Percentiles rank a stretch among this genome's conserved stretches.
Conservation (phyloP, 257 asterid genomes). For the Plantago elongata region DNA sequence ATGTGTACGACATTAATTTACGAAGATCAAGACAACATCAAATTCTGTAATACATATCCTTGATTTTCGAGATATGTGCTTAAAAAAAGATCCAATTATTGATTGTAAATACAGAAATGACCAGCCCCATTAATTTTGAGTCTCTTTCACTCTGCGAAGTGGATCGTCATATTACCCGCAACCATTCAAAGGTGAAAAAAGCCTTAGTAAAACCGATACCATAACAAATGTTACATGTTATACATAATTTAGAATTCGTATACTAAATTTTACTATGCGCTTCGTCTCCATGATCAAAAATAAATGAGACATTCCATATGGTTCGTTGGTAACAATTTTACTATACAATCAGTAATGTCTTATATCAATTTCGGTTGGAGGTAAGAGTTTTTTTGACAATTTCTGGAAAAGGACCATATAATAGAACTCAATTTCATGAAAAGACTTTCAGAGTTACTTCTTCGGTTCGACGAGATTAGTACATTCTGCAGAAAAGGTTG, state of each 20-base stretch:
- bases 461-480: background rate
- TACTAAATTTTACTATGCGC: too few relatives aligned
- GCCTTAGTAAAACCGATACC: too few relatives aligned
- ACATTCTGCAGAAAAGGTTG: too few relatives aligned
- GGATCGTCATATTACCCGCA: too few relatives aligned
- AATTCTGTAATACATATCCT: conserved; percentile 7
- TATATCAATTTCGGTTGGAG: too few relatives aligned
- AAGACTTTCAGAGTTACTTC: background rate
- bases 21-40: conserved; percentile 10
- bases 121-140: background rate
- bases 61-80: conserved; percentile 5
- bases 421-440: background rate
- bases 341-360: too few relatives aligned
- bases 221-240: too few relatives aligned
- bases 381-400: background rate
- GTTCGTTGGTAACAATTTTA: too few relatives aligned
- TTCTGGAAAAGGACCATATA: background rate
- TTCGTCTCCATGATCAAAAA: too few relatives aligned
- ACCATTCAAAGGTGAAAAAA: too few relatives aligned
- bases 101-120: background rate
- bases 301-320: too few relatives aligned
- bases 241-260: too few relatives aligned
- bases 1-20: background rate
- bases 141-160: background rate
- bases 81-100: background rate